These are phyloP conservation scores for Entomortierella parvispora DNA, from an alignment of 192 early-diverging fungal species.

Conservation along the genomic window DNA sequence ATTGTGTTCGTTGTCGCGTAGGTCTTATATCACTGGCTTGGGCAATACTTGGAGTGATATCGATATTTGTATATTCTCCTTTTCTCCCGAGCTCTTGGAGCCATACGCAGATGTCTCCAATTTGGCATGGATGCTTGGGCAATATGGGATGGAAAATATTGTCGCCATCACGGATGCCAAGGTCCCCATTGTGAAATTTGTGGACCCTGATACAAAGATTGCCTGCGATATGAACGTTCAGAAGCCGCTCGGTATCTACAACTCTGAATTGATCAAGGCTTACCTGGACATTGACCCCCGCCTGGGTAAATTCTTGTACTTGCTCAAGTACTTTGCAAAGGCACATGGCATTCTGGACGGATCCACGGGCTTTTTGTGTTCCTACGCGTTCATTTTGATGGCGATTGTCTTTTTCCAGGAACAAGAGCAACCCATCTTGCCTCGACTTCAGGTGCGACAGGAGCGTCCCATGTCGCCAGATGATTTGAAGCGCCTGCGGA, in stretches of 20 bases:
- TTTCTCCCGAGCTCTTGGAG: neutral
- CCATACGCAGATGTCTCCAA: slow-evolving; percentile 3
- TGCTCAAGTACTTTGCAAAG: slow-evolving; percentile 50
- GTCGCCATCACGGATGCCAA: slow-evolving; percentile 35
- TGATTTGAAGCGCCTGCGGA: too few relatives aligned
- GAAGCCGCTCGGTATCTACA: slow-evolving; percentile 47
- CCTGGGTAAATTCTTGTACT: slow-evolving; percentile 29
- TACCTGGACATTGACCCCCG: slow-evolving; percentile 49
- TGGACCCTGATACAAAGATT: slow-evolving; percentile 24
- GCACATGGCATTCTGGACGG: slow-evolving; percentile 37
- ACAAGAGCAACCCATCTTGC: slow-evolving; percentile 13
- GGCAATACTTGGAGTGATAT: slow-evolving; percentile 25
- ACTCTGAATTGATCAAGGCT: slow-evolving; percentile 34
- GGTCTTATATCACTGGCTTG: slow-evolving; percentile 29
- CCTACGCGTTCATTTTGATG: slow-evolving; percentile 48
- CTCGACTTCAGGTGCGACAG: slow-evolving; percentile 26
- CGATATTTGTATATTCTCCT: slow-evolving; percentile 27
- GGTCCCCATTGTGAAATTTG: slow-evolving; percentile 55
- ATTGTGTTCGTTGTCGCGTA: neutral
- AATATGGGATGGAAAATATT: slow-evolving; percentile 24
- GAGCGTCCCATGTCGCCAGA: neutral
- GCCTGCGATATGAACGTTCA: slow-evolving; percentile 52
- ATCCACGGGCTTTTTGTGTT: slow-evolving; percentile 19
- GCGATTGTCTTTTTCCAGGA: slow-evolving; percentile 46
- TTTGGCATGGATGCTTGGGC: slow-evolving; percentile 20